A percentile compares a stretch with the other conserved stretches of the same genome.
Evolutionary conservation across 108 stramenopile species (phyloP).

Genomic region (Aurantiochytrium sp.): DNA sequence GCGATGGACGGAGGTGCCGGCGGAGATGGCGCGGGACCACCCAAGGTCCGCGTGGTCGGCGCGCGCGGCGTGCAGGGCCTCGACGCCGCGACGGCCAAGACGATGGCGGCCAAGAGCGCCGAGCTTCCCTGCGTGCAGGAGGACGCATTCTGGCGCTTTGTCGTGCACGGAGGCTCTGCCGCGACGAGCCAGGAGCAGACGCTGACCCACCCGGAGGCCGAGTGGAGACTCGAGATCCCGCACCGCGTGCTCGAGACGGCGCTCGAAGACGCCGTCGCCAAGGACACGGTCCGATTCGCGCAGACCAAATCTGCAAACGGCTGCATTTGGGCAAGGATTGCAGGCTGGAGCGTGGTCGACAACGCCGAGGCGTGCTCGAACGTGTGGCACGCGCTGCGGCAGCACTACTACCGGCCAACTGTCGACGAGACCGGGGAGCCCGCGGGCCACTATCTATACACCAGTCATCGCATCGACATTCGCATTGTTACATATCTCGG

Average conservation of each 20-base stretch:
- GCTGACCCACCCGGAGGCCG: not conserved
- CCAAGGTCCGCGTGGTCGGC: no score
- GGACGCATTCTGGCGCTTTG: not conserved
- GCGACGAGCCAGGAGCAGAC: not conserved
- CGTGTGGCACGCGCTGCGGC: not conserved
- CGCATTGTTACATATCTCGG: not conserved
- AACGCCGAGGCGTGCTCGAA: not conserved
- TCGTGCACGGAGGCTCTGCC: not conserved
- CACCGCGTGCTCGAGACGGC: not conserved
- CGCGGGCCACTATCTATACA: not conserved
- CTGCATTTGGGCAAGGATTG: not conserved
- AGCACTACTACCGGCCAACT: not conserved
- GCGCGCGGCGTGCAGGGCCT: no score
- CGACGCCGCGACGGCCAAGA: no score
- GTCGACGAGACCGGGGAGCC: not conserved
- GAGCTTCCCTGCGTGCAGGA: not conserved
- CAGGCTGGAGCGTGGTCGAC: not conserved
- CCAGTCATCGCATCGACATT: not conserved
- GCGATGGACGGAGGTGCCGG: no score
- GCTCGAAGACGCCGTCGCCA: not conserved
- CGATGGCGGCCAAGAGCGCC: not conserved
- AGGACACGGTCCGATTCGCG: not conserved
- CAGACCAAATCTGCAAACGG: no score
- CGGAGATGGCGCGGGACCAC: no score
- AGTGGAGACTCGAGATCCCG: not conserved